These are phyloP conservation scores for Talaromyces sp. DNA, from an alignment of 2,329 filamentous ascomycete genomes.

Conservation along the genomic window DNA sequence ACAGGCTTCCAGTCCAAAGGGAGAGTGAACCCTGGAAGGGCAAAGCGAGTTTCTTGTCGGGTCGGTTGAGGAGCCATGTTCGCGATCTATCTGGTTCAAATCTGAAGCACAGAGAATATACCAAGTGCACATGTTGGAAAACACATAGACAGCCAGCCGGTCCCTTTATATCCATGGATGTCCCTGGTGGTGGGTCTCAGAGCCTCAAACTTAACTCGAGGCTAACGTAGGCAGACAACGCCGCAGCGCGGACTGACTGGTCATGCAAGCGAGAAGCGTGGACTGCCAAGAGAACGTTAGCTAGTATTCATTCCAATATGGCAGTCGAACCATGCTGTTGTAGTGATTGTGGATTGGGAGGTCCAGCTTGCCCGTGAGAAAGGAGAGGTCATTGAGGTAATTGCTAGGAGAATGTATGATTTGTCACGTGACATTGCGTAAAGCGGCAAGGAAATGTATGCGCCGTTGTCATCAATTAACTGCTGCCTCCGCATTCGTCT, in stretches of 20 bases:
- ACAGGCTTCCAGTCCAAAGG: conserved; percentile 1
- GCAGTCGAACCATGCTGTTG: too few relatives aligned
- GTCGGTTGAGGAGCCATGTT: not conserved
- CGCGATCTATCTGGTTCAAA: not conserved
- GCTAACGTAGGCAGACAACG: not conserved
- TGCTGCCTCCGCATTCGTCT: conserved; percentile 1
- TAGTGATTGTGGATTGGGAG: too few relatives aligned
- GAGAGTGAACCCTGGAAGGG: conserved; percentile 16
- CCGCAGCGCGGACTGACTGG: not conserved
- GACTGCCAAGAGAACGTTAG: too few relatives aligned
- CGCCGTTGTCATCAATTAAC: too few relatives aligned
- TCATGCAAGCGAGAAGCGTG: not conserved
- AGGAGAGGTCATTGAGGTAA: too few relatives aligned
- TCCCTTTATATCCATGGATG: not conserved
- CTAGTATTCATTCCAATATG: too few relatives aligned
- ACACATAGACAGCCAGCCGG: not conserved
- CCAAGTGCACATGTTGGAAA: not conserved
- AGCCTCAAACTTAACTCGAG: not conserved
- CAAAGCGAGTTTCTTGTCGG: conserved; percentile 15
- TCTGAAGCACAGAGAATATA: not conserved
- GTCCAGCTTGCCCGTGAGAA: too few relatives aligned
- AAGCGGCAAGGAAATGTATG: too few relatives aligned
- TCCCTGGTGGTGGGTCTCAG: not conserved
- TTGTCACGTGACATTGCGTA: too few relatives aligned
- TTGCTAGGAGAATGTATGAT: too few relatives aligned